Conservation (phyloP, 495 filamentous ascomycete species). For the Cenococcum geophilum region DNA sequence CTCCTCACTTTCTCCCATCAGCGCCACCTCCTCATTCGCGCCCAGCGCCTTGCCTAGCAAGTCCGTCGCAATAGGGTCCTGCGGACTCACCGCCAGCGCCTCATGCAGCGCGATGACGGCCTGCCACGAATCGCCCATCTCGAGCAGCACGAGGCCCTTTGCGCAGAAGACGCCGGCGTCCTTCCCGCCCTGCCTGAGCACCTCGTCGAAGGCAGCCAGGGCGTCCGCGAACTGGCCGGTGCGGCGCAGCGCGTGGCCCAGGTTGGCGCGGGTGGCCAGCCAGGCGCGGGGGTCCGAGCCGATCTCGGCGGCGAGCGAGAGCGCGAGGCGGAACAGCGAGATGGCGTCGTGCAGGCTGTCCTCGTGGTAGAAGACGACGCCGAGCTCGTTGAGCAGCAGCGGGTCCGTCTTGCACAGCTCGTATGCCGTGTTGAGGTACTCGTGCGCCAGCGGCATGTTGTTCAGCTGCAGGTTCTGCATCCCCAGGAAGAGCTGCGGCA, state of each 20-base stretch:
- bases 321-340: conserved; percentile 64
- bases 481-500: conserved; percentile 91
- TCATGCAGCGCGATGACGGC: conserved; percentile 42
- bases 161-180: conserved; percentile 54
- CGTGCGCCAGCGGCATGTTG: conserved; percentile 90
- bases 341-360: conserved; percentile 68
- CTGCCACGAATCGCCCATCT: conserved; percentile 38
- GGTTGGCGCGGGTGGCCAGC: conserved; percentile 80
- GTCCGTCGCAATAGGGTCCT: conserved; percentile 42
- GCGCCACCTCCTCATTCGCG: conserved; percentile 27
- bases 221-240: conserved; percentile 47
- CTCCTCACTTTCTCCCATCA: conserved; percentile 28
- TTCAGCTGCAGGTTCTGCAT: conserved; percentile 98
- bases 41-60: conserved; percentile 39
- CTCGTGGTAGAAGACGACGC: conserved; percentile 90
- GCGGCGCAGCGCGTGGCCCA: conserved; percentile 80
- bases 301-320: conserved; percentile 71
- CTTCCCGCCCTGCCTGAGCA: conserved; percentile 72
- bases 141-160: conserved; percentile 48
- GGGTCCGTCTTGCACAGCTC: conserved; percentile 71
- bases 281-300: conserved; percentile 75
- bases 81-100: conserved; percentile 40
- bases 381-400: conserved; percentile 88
- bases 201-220: conserved; percentile 50
- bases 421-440: conserved; percentile 88